Percentiles rank a stretch among this genome's conserved stretches.
Conservation (phyloP, 805 yeast species). For the Ogataea naganishii region DNA sequence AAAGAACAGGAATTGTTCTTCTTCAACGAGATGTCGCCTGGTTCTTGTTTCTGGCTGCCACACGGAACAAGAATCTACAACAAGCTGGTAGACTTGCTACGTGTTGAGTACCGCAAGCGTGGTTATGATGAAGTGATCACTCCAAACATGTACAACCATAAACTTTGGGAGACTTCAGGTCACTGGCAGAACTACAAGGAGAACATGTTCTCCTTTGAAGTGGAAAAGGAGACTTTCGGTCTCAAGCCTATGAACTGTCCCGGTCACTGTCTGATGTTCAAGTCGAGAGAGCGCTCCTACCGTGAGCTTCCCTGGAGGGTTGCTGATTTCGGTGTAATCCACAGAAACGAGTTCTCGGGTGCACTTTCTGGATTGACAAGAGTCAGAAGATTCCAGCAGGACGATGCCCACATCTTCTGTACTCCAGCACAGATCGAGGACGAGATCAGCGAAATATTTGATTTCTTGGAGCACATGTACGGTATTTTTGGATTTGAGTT, state of each 20-base stretch:
- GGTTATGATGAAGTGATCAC: slow-evolving; percentile 98
- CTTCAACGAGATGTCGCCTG: slow-evolving; percentile 96
- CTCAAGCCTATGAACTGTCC: slow-evolving; percentile 93
- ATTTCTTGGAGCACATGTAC: slow-evolving; percentile 76
- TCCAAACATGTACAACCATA: slow-evolving; percentile 97
- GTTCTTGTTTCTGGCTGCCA: slow-evolving; percentile 97
- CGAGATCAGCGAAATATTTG: slow-evolving; percentile 79
- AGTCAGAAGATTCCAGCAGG: slow-evolving; percentile 98
- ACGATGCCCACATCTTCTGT: slow-evolving; percentile 98
- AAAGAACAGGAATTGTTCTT: slow-evolving; percentile 91
- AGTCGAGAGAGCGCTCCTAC: slow-evolving; percentile 88
- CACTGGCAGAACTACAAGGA: slow-evolving; percentile 98
- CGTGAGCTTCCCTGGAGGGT: slow-evolving; percentile 98
- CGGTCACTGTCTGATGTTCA: slow-evolving; percentile 89
- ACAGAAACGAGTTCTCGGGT: slow-evolving; percentile 94
- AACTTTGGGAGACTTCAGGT: slow-evolving; percentile 97
- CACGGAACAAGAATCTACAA: slow-evolving; percentile 98
- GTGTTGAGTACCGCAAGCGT: slow-evolving; percentile 81
- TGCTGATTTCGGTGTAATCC: slow-evolving; percentile 96
- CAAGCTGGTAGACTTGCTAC: slow-evolving; percentile 69
- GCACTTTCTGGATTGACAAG: slow-evolving; percentile 93
- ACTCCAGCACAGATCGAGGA: slow-evolving; percentile 80
- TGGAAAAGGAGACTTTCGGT: slow-evolving; percentile 92
- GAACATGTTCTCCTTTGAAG: slow-evolving; percentile 94
- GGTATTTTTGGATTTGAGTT: slow-evolving; percentile 92